phyloP scores from a whole-genome alignment of 2,329 filamentous ascomycete genomes.

The Fonsecaea nubica region DNA sequence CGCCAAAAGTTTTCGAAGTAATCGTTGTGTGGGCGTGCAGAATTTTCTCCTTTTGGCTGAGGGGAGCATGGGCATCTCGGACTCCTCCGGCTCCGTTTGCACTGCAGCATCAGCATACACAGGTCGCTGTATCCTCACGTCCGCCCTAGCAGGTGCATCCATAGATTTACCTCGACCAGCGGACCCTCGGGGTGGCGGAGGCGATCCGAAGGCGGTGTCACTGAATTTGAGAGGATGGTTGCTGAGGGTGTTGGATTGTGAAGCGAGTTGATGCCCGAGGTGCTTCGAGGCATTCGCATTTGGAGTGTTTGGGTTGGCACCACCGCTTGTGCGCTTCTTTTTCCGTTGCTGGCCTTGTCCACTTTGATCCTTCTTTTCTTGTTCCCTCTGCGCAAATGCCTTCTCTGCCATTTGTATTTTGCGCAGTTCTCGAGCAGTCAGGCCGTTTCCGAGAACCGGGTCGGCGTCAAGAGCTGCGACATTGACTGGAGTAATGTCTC shows the following conservation, averaged over 20 bases:
- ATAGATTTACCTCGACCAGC: constrained; percentile 40
- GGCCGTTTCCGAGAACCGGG: constrained; percentile 53
- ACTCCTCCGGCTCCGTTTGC: constrained; percentile 54
- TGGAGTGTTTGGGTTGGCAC: constrained; percentile 60
- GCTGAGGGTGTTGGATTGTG: constrained; percentile 31
- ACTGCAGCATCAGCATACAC: constrained; percentile 51
- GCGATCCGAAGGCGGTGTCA: constrained; percentile 44
- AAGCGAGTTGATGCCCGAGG: constrained; percentile 23
- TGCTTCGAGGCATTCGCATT: constrained; percentile 46
- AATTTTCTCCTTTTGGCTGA: constrained; percentile 44
- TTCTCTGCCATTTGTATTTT: constrained; percentile 69
- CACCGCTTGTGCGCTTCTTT: constrained; percentile 63
- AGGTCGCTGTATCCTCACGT: constrained; percentile 43
- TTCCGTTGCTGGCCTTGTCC: constrained; percentile 56
- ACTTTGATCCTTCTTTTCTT: constrained; percentile 57
- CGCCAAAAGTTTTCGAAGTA: constrained; percentile 51
- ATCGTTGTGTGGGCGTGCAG: constrained; percentile 51
- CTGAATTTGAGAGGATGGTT: constrained; percentile 18
- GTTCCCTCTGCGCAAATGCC: constrained; percentile 66
- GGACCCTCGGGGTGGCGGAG: constrained; percentile 42
- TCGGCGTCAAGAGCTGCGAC: constrained; percentile 52
- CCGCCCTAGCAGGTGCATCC: constrained; percentile 43
- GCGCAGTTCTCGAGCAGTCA: constrained; percentile 67
- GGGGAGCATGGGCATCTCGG: constrained; percentile 42
- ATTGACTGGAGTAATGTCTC: constrained; percentile 66